Base-by-base conservation (phyloP, 345 rosid species). In the Arabis hirsuta region DNA sequence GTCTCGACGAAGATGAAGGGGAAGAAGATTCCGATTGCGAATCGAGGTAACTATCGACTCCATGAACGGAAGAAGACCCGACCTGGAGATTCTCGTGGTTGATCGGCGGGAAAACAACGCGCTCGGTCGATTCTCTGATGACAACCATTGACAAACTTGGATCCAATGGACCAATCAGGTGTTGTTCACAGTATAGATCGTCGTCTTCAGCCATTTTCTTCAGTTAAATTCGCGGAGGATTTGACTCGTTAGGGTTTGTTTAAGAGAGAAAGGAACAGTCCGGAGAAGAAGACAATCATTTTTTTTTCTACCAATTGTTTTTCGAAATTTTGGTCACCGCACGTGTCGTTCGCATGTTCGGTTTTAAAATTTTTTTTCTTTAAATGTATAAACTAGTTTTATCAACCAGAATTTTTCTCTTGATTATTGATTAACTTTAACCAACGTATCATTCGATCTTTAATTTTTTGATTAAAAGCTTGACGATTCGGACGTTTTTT, bases 81-180 rank as follows among this genome's bases (percentile, higher is more conserved):
- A 72, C 26, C 1, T 36, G 74, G 72, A 86, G 86, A 71, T 86
- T 84, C 72, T 86, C 90, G 16, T 86, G 90, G 60, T 77, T 55
- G 63, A 62, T 64, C 19, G 90, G 88, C 24, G 88, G 88, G 76
- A 84, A 86, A 5, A 82, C 32, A 62, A 83, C 12, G 45, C 2
- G 57, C n/a, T 85, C 82, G 55, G 74, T 39, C 3, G 81, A 82
- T 14, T 79, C 83, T 80, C 81, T 79, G 65, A 86, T 75, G 29
- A 78, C 73, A 20, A 84, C 80, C 79, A 86, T 54, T 24, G 87
- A 79, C 4, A 44, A 67, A 65, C 4, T 27, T 1, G 67, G 63
- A 65, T 70, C 59, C 12, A 61, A 3, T 0, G 29, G 27, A 2
- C 14, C 5, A 39, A 45, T 55, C 8, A 55, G 46, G 10, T 53